Evolutionary conservation across 495 filamentous ascomycete species (phyloP).

Genomic region (Durotheca rogersii): DNA sequence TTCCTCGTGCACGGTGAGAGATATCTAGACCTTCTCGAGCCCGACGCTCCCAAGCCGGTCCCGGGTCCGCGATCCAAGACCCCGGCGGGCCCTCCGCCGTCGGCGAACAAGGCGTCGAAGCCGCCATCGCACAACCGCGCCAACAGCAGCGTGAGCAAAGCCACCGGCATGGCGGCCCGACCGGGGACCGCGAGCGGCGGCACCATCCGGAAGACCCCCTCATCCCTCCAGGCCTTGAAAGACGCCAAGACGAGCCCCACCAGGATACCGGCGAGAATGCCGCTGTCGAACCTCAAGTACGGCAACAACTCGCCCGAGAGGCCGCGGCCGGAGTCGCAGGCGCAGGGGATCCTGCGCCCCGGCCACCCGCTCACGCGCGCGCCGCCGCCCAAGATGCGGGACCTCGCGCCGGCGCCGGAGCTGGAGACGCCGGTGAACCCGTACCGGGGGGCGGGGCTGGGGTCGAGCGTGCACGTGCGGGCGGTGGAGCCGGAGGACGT

Average conservation of each 20-base stretch:
- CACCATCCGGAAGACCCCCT: conserved; percentile 30
- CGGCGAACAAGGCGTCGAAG: conserved; percentile 43
- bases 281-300: conserved; percentile 75
- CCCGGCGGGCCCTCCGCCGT: conserved; percentile 62
- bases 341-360: conserved; percentile 35
- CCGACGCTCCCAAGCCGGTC: conserved; percentile 59
- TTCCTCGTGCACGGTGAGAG: conserved; percentile 90
- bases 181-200: conserved; percentile 61
- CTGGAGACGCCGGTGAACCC: conserved; percentile 62
- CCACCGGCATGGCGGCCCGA: conserved; percentile 52
- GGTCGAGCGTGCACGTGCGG: conserved; percentile 67
- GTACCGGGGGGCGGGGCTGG: conserved; percentile 64
- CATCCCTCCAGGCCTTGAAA: conserved; percentile 26
- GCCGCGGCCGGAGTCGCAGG: conserved; percentile 48
- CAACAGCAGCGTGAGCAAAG: conserved; percentile 41
- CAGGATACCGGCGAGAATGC: conserved; percentile 78
- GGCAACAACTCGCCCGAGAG: conserved; percentile 84
- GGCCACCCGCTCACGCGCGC: conserved; percentile 56
- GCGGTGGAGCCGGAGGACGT: conserved; percentile 81
- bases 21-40: conserved; percentile 77
- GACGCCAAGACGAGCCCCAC: conserved; percentile 61
- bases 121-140: conserved; percentile 43
- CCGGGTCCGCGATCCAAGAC: conserved; percentile 76
- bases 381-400: conserved; percentile 88
- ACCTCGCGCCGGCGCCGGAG: conserved; percentile 66